Percentiles rank a stretch among this genome's conserved stretches.
These are phyloP conservation scores for Microcera coccophila DNA, from an alignment of 2,329 filamentous ascomycete genomes.

Conservation along the genomic window DNA sequence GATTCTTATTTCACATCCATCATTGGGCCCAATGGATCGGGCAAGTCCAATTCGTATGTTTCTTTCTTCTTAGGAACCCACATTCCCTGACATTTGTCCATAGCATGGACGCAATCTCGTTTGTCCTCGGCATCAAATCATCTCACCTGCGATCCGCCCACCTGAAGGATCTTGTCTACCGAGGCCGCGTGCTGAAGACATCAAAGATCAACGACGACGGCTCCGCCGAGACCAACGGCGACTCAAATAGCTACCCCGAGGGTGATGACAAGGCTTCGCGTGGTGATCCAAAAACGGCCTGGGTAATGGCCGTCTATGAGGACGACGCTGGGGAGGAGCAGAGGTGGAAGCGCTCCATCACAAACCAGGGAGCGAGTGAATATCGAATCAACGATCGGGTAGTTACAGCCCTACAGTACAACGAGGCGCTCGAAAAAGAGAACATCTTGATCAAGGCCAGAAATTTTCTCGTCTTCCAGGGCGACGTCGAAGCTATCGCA, in stretches of 20 bases:
- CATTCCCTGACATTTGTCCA: conserved; percentile 8
- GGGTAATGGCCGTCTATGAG: conserved; percentile 99
- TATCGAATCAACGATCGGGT: conserved; percentile 93
- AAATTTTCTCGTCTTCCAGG: conserved; percentile 98
- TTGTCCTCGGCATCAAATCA: conserved; percentile 96
- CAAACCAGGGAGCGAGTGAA: conserved; percentile 80
- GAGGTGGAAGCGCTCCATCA: conserved; percentile 93
- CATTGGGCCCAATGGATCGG: conserved; percentile 98
- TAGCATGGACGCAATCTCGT: conserved; percentile 98
- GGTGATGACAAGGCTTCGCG: conserved; percentile 63
- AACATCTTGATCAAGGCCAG: conserved; percentile 97
- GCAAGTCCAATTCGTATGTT: conserved; percentile 92
- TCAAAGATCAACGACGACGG: conserved; percentile 91
- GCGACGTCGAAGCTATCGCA: conserved; percentile 94
- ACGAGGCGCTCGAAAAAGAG: conserved; percentile 83
- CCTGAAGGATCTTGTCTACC: conserved; percentile 91
- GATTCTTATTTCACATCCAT: conserved; percentile 99
- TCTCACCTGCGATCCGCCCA: conserved; percentile 95
- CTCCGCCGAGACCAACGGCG: conserved; percentile 62
- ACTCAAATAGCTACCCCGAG: conserved; percentile 58
- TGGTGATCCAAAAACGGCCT: conserved; percentile 86
- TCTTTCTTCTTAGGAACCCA: conserved; percentile 1
- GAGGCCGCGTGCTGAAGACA: conserved; percentile 86
- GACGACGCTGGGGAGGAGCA: conserved; percentile 95
- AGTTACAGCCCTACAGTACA: conserved; percentile 89